These are phyloP conservation scores for Decorospora gaudefroyi DNA, from an alignment of 2,329 filamentous ascomycete genomes.

Conservation along the genomic window DNA sequence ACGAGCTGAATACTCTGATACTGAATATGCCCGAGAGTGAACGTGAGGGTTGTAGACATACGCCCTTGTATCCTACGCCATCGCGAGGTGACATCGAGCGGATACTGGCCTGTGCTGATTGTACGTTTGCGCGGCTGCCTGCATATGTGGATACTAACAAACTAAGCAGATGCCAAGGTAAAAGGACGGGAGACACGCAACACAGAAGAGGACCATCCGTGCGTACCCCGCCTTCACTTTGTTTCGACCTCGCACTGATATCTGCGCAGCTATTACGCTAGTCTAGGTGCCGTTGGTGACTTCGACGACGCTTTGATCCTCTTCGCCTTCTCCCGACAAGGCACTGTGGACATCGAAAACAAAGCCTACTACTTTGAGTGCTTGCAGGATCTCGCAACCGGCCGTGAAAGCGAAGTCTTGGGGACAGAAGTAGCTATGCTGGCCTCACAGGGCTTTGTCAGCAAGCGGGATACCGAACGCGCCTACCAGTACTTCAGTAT, in stretches of 20 bases:
- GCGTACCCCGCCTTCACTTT: conserved; percentile 10
- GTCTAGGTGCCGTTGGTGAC: conserved; percentile 64
- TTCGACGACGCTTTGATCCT: conserved; percentile 65
- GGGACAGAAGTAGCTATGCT: conserved; percentile 62
- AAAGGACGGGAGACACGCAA: conserved; percentile 34
- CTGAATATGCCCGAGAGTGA: conserved; percentile 44
- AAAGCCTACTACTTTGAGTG: conserved; percentile 67
- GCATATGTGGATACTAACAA: conserved; percentile 14
- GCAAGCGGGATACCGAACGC: conserved; percentile 59
- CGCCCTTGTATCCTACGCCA: conserved; percentile 39
- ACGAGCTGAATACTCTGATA: conserved; percentile 62
- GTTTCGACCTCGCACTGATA: conserved; percentile 2
- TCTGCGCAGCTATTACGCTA: conserved; percentile 59
- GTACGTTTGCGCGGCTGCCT: conserved; percentile 21
- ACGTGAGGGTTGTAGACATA: conserved; percentile 37
- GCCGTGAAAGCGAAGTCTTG: conserved; percentile 62
- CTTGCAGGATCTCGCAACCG: conserved; percentile 62
- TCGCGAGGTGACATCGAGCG: conserved; percentile 49
- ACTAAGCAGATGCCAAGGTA: conserved; percentile 30
- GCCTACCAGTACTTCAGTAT: conserved; percentile 66
- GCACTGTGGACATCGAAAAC: conserved; percentile 58
- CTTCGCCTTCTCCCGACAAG: conserved; percentile 67
- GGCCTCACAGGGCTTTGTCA: conserved; percentile 62
- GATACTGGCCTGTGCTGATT: conserved; percentile 46
- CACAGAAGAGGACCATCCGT: conserved; percentile 47